A percentile compares a stretch with the other conserved stretches of the same genome.
Evolutionary conservation across 2,329 filamentous ascomycete genomes (phyloP).

Genomic region (Knoxdaviesia proteae): DNA sequence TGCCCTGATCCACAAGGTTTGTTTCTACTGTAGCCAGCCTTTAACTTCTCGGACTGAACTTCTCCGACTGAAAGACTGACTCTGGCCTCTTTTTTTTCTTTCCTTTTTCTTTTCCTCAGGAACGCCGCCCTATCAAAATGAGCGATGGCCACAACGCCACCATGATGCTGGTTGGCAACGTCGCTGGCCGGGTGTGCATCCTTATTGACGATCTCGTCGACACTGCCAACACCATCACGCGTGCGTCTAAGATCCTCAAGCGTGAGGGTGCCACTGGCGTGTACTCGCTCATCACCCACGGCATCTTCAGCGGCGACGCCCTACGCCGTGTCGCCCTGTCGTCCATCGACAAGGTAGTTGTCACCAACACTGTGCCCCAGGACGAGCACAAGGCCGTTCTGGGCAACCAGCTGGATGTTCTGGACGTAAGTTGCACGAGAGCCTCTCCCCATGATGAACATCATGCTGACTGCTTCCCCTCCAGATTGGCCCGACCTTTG

Average conservation of each 20-base stretch:
- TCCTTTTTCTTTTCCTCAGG: slow-evolving; percentile 32
- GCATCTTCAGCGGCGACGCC: slow-evolving; percentile 84
- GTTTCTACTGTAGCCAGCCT: slow-evolving; percentile 2
- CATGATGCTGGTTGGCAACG: slow-evolving; percentile 88
- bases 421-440: slow-evolving; percentile 30
- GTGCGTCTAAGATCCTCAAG: slow-evolving; percentile 90
- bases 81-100: slow-evolving; percentile 9
- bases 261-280: slow-evolving; percentile 83
- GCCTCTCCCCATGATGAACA: not conserved
- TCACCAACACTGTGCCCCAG: slow-evolving; percentile 90
- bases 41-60: not conserved
- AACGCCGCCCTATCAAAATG: slow-evolving; percentile 74
- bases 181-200: slow-evolving; percentile 63
- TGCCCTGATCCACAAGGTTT: slow-evolving; percentile 92
- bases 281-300: slow-evolving; percentile 84
- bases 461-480: not conserved
- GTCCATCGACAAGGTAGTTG: slow-evolving; percentile 77
- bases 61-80: not conserved
- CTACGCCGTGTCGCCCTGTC: slow-evolving; percentile 88
- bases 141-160: slow-evolving; percentile 77
- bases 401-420: slow-evolving; percentile 75
- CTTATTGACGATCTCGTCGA: slow-evolving; percentile 88
- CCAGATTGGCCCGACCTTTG: slow-evolving; percentile 62
- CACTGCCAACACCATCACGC: slow-evolving; percentile 91
- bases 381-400: slow-evolving; percentile 50